These are phyloP conservation scores for Phaseolus coccineus DNA, from an alignment of 331 rosid species.

Conservation along the genomic window DNA sequence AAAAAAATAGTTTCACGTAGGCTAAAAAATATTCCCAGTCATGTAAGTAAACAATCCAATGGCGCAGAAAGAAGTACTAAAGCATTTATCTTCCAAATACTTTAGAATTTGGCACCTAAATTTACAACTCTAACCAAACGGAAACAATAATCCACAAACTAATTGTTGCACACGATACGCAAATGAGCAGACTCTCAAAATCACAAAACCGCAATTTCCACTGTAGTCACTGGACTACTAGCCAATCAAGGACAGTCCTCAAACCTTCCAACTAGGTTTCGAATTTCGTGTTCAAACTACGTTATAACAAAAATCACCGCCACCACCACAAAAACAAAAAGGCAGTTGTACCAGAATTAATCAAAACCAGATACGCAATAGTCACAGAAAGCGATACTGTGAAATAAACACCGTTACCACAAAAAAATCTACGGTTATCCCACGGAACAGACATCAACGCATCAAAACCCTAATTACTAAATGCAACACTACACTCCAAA, in stretches of 20 bases:
- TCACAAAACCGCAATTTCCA: constrained; percentile 13
- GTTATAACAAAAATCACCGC: neutral
- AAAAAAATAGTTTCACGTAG: neutral
- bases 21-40: constrained; percentile 21
- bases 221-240: constrained; percentile 8
- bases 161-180: neutral
- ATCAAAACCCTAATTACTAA: constrained; percentile 44
- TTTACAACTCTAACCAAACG: neutral
- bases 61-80: neutral
- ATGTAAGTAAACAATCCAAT: constrained; percentile 11
- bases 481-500: constrained; percentile 15
- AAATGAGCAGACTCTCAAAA: neutral
- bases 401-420: neutral
- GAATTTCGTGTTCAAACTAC: neutral
- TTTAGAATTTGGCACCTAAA: neutral
- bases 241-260: constrained; percentile 21
- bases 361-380: constrained; percentile 16
- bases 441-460: neutral
- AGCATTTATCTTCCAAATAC: neutral
- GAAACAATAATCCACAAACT: constrained; percentile 13
- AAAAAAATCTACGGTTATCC: neutral
- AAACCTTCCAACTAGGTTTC: constrained; percentile 28
- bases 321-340: neutral
- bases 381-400: neutral
- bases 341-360: neutral